Evolutionary conservation across 441 rosid species (phyloP).

Genomic region (Adansonia gregorii): DNA sequence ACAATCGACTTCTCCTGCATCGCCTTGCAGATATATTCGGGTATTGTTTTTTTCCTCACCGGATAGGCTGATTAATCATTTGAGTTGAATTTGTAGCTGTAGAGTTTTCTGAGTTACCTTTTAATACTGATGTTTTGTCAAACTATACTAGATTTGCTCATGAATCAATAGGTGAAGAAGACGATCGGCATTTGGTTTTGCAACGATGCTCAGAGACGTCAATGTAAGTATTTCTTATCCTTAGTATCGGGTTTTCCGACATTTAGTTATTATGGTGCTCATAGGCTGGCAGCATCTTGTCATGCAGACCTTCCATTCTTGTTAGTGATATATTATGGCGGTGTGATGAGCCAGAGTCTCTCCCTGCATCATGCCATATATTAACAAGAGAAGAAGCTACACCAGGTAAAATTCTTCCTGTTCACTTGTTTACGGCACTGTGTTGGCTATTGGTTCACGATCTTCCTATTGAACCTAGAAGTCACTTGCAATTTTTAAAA

Average conservation of each 20-base stretch:
- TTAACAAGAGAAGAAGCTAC: slow-evolving; percentile 55
- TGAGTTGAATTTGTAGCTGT: background rate
- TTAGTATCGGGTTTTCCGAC: background rate
- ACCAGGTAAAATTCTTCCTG: slow-evolving; percentile 41
- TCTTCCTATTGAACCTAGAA: background rate
- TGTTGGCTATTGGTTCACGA: background rate
- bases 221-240: slow-evolving; percentile 41
- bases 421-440: slow-evolving; percentile 7
- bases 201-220: slow-evolving; percentile 65
- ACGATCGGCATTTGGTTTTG: slow-evolving; percentile 58
- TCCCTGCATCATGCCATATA: slow-evolving; percentile 42
- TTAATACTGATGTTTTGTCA: slow-evolving; percentile 18
- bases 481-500: background rate
- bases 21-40: slow-evolving; percentile 76
- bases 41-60: slow-evolving; percentile 31
- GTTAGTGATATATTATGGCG: slow-evolving; percentile 68
- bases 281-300: slow-evolving; percentile 22
- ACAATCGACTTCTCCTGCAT: slow-evolving; percentile 70
- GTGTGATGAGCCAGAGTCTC: slow-evolving; percentile 49
- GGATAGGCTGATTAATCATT: background rate
- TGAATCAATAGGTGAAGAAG: slow-evolving; percentile 75
- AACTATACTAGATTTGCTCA: slow-evolving; percentile 60
- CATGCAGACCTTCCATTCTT: slow-evolving; percentile 70
- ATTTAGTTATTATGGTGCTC: background rate
- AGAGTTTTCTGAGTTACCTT: background rate